Evolutionary conservation across 495 filamentous ascomycete species (phyloP), one percentile per base, ranked within the genome.

Genomic region (Xylaria bambusicola): DNA sequence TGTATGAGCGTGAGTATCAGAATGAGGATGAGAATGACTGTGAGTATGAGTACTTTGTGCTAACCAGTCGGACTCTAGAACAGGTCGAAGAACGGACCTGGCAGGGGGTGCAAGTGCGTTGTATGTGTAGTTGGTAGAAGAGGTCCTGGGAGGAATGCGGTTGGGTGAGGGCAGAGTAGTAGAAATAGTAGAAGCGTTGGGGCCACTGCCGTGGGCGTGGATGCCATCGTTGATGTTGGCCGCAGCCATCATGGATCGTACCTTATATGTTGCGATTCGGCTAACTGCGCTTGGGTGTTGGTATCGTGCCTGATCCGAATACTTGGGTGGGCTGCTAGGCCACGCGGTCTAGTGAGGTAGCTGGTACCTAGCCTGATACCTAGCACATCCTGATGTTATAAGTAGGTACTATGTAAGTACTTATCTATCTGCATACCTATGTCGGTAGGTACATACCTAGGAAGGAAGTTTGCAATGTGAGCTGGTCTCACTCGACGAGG

Each of bases 81-180:
- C 77, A 38, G 79, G 75, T 26, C 70, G 76, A 13, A 88, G 76
- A 13, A 83, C 73, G 26, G 81, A 70, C 65, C 78, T 84, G 31
- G 72, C 75, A 12, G 67, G 62, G 35, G 64, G 62, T n/a, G 59
- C 48, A 26, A 74, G 69, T 40, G 68, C 73, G 35, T 12, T 50
- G 27, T 36, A 35, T 41, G 67, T 65, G 58, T 62, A 63, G 40
- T 77, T 79, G 9, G 78, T 82, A 0, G 89, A 92, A 60, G 88
- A 91, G 45, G 84, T 90, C 46, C 89, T 83, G 0, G 86, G 87
- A 29, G 90, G 89, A 53, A 92, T 90, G 8, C 82, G 77, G 62
- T 85, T 85, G 26, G 89, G 87, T 3, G 85, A 85, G 51, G 82
- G 79, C 42, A 83, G 73, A 56, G 72, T 68, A 54, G 53, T 51